Conservation (phyloP, 305 asterid genomes). For the Caryopteris hybrid region DNA sequence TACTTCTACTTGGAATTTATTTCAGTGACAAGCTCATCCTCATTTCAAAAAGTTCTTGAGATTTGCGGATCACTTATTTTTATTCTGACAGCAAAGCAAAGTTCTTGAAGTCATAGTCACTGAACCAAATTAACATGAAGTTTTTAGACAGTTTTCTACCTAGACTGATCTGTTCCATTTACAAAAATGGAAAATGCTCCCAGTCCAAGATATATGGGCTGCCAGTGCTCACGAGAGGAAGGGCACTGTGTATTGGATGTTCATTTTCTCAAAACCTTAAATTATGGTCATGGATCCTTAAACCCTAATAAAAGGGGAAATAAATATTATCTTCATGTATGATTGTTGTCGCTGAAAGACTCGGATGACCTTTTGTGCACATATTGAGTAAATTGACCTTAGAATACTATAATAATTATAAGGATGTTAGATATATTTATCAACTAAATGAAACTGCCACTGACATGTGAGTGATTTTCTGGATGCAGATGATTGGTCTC, state of each 20-base stretch:
- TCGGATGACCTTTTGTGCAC: not conserved
- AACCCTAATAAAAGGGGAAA: too few species aligned
- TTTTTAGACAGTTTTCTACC: not conserved
- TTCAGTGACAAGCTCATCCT: not conserved
- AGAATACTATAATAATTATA: not conserved
- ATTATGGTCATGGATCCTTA: not conserved
- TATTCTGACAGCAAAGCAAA: not conserved
- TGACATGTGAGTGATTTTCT: conserved; percentile 12
- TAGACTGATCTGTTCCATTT: not conserved
- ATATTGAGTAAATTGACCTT: not conserved
- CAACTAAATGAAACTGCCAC: not conserved
- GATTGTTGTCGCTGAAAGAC: conserved; percentile 2
- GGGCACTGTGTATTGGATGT: not conserved
- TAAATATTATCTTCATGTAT: not conserved
- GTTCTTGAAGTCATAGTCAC: not conserved
- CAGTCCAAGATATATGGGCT: not conserved
- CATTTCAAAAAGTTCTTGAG: not conserved
- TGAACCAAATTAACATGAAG: not conserved
- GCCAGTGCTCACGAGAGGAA: not conserved
- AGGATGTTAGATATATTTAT: not conserved
- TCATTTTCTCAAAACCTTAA: not conserved
- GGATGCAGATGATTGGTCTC: conserved; percentile 81
- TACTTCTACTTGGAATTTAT: not conserved
- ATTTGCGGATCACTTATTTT: too few species aligned
- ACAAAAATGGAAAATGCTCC: not conserved